Evolutionary conservation across 2,329 filamentous ascomycete genomes (phyloP).

Genomic region (Fusarium brevicatenulatum): DNA sequence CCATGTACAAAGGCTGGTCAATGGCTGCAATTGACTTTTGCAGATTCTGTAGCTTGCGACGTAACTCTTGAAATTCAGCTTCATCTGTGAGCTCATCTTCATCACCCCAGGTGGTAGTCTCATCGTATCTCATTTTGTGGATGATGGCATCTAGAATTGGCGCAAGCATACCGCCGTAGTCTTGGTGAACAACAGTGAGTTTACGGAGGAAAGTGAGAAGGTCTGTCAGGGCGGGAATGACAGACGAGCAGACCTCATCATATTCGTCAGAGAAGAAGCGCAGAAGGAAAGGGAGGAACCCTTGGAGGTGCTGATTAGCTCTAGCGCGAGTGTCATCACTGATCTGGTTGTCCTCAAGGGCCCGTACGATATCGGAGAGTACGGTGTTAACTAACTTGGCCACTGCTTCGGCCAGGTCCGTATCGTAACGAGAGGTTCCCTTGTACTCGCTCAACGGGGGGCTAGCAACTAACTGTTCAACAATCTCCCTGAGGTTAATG

Average conservation of each 20-base stretch:
- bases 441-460: conserved; percentile 82
- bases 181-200: conserved; percentile 74
- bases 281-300: conserved; percentile 86
- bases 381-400: conserved; percentile 95
- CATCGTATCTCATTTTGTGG: conserved; percentile 96
- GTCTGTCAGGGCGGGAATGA: conserved; percentile 93
- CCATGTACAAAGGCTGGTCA: conserved; percentile 87
- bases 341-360: conserved; percentile 75
- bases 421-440: conserved; percentile 89
- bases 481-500: conserved; percentile 85
- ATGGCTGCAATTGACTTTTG: conserved; percentile 94
- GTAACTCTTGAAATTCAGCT: conserved; percentile 94
- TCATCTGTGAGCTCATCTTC: conserved; percentile 97
- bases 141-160: conserved; percentile 93
- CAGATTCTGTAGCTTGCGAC: conserved; percentile 87
- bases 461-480: conserved; percentile 85
- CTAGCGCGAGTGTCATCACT: conserved; percentile 73
- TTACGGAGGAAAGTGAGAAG: conserved; percentile 91
- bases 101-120: conserved; percentile 91
- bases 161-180: conserved; percentile 84
- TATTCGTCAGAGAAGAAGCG: conserved; percentile 98
- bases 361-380: conserved; percentile 85
- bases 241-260: conserved; percentile 95
- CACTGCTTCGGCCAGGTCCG: conserved; percentile 92
- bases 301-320: conserved; percentile 83